Conservation (phyloP, 1,284 basidiomycete species). For the Ustilago nuda region DNA sequence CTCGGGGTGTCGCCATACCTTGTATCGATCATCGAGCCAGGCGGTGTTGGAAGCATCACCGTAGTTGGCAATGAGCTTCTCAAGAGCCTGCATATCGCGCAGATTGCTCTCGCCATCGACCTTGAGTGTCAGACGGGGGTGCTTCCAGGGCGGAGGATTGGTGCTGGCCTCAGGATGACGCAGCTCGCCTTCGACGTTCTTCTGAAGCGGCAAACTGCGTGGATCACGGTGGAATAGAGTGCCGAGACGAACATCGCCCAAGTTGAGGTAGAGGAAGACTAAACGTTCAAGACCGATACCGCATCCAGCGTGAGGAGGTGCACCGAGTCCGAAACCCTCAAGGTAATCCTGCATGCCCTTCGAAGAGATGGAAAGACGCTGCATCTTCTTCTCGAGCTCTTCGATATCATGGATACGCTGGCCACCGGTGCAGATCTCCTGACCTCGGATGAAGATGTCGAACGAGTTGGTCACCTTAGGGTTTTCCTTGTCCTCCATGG, state of each 20-base stretch:
- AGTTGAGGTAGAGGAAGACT: slow-evolving; percentile 67
- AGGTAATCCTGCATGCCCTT: slow-evolving; percentile 66
- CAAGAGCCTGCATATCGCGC: slow-evolving; percentile 65
- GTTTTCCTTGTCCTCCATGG: slow-evolving; percentile 72
- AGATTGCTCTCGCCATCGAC: slow-evolving; percentile 41
- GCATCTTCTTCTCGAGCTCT: slow-evolving; percentile 60
- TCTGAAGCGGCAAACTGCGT: slow-evolving; percentile 56
- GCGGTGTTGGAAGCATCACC: slow-evolving; percentile 75
- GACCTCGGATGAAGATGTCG: slow-evolving; percentile 67
- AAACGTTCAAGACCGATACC: slow-evolving; percentile 68
- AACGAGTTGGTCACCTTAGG: slow-evolving; percentile 64
- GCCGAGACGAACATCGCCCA: slow-evolving; percentile 66
- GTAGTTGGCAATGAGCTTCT: slow-evolving; percentile 74
- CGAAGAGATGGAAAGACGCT: slow-evolving; percentile 52
- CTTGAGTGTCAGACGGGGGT: slow-evolving; percentile 26
- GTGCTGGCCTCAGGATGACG: slow-evolving; percentile 65
- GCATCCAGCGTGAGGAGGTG: slow-evolving; percentile 67
- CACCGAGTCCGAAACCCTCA: slow-evolving; percentile 66
- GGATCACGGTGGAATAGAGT: slow-evolving; percentile 68
- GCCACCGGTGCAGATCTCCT: slow-evolving; percentile 69
- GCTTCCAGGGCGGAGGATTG: slow-evolving; percentile 60
- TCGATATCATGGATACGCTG: slow-evolving; percentile 66
- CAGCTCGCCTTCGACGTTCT: slow-evolving; percentile 41
- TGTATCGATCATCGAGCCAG: slow-evolving; percentile 74
- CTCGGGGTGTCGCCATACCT: slow-evolving; percentile 72